These are phyloP conservation scores for Ustanciosporium gigantosporum DNA, from an alignment of 1,284 basidiomycete genomes.

Conservation along the genomic window DNA sequence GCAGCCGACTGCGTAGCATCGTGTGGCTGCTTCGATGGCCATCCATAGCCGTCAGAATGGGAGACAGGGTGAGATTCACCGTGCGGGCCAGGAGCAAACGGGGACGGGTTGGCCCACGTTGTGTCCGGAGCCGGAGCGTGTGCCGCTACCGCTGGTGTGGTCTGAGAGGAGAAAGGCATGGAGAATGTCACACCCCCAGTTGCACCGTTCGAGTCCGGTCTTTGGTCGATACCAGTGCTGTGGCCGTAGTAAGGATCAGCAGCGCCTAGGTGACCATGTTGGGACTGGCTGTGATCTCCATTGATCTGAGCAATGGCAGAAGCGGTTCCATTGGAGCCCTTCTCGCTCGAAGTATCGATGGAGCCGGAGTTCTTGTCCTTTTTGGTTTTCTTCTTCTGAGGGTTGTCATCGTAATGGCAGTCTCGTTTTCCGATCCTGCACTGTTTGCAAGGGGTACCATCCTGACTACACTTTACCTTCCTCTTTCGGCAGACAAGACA, in stretches of 20 bases:
- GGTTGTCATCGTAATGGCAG: conserved; percentile 52
- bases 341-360: conserved; percentile 32
- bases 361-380: conserved; percentile 30
- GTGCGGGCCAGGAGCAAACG: conserved; percentile 32
- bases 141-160: conserved; percentile 8
- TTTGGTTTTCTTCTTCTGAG: conserved; percentile 44
- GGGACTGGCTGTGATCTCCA: conserved; percentile 4
- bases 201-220: conserved; percentile 18
- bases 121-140: conserved; percentile 23
- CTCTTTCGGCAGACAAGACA: conserved; percentile 55
- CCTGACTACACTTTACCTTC: conserved; percentile 55
- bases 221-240: conserved; percentile 20
- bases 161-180: conserved; percentile 29
- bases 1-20: conserved; percentile 62
- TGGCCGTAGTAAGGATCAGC: conserved; percentile 30
- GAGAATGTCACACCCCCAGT: conserved; percentile 35
- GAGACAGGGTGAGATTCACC: conserved; percentile 20
- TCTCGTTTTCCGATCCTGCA: conserved; percentile 54
- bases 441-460: conserved; percentile 55
- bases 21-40: conserved; percentile 63
- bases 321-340: conserved; percentile 24
- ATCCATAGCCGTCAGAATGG: conserved; percentile 31
- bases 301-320: conserved; percentile 11
- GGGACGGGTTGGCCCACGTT: conserved; percentile 36
- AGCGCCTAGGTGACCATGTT: conserved; percentile 11